Base-by-base conservation (phyloP, 2,329 filamentous ascomycete species). In the Biscogniauxia sp. region DNA sequence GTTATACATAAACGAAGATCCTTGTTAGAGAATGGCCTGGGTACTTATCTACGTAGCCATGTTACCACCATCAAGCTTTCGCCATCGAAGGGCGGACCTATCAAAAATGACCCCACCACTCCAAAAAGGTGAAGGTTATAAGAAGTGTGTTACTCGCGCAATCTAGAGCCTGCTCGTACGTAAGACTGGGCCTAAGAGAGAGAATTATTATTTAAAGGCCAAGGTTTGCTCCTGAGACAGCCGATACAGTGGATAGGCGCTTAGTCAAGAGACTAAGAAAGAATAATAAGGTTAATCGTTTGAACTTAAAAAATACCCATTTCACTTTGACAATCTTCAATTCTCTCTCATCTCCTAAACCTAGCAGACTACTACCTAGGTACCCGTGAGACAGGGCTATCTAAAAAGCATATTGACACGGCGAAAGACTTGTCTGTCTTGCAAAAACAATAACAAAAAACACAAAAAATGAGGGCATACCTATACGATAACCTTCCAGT, bases 401-500 rank as follows among this genome's bases (percentile, higher is more conserved):
- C 23, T 23, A 23, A 23, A 23, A 23, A 5, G 23, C 23, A 23
- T 23, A 23, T n/a, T n/a, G n/a, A n/a, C 23, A 5, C 23, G 23
- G 5, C 23, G 23, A 23, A 23, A 23, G 23, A 23, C 23, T 5
- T 23, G 23, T 23, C 23, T 5, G 5, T 23, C 23, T 23, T 23
- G 5, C 5, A 41, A 52, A 55, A 32, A 37, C 19, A 53, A 41
- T 20, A 52, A 23, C 9, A 3, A 32, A 8, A 25, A 57, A 53
- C 51, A 3, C 6, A 20, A 57, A 80, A 63, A 60, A 86, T 86
- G 84, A 82, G 79, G 71, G 84, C 84, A 63, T 87, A 87, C 70
- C 73, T 80, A 66, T 87, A 83, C 69, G 84, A 87, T 64, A 81
- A 85, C 68, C 69, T 79, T 62, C 78, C 80, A 59, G 83, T 85